Evolutionary conservation across 2,329 filamentous ascomycete species (phyloP).

Genomic region (Arthrinium puccinioides): DNA sequence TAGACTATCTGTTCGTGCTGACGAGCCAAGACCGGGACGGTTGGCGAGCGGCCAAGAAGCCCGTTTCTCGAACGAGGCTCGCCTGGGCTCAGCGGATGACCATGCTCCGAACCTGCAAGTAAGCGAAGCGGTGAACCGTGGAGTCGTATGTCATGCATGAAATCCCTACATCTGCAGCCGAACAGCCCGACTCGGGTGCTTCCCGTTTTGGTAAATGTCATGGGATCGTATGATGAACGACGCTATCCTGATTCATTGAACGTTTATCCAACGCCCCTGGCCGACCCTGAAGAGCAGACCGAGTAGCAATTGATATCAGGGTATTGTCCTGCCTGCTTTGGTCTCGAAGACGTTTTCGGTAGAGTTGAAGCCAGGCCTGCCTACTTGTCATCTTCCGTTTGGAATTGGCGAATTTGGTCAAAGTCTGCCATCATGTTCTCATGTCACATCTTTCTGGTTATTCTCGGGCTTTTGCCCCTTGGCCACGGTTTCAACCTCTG

Average conservation of each 20-base stretch:
- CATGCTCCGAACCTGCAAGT: no score
- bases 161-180: no score
- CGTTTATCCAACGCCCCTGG: no score
- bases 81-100: neutral
- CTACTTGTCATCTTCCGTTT: neutral
- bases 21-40: neutral
- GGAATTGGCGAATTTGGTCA: neutral
- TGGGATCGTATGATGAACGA: no score
- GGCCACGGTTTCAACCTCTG: neutral
- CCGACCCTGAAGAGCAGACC: no score
- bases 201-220: no score
- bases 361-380: neutral
- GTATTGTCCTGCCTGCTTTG: no score
- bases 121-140: no score
- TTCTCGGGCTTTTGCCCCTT: neutral
- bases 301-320: neutral
- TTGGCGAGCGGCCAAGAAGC: neutral
- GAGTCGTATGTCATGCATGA: no score
- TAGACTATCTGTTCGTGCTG: no score
- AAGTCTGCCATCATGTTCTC: neutral
- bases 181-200: no score
- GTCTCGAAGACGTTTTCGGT: neutral
- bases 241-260: no score
- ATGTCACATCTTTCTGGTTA: neutral
- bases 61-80: neutral